Evolutionary conservation across 2,329 filamentous ascomycete genomes (phyloP), one percentile per base, ranked within the genome.

Genomic region (Drechslera avenae): DNA sequence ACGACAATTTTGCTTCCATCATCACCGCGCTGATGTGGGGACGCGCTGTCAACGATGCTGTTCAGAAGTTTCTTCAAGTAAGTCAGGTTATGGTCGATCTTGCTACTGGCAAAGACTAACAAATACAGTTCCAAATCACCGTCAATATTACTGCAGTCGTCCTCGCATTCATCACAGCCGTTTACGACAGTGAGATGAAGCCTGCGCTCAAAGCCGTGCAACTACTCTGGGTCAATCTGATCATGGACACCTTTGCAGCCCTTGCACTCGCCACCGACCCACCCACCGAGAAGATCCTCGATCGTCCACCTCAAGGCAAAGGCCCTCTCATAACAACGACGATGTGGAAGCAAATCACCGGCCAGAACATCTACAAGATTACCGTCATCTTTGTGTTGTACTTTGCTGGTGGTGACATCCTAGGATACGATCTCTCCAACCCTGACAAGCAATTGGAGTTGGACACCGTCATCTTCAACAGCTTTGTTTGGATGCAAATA

Each of bases 101-200:
- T n/a, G 3, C 3, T n/a, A 6, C 14, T 1, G 10, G 9, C 12
- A 19, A 18, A 14, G 16, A 18, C 58, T 62, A 43, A 63, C 44
- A 5, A 2, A 2, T 7, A 4, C 31, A 64, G 44, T 97, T 97
- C 74, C 83, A 97, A 59, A 97, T 99, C 73, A 97, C 92, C 5
- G 96, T 93, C 56, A 97, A 97, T 79, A 97, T 97, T 63, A 94
- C 93, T 62, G 93, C 97, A 74, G 94, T 97, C 19, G 90, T 97
- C 18, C 96, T 93, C 5, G 97, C 97, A 73, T 97, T 97, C 81
- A 77, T 97, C 64, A 97, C 93, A 9, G 93, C 94, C n/a, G 91
- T 93, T 5, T 81, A 95, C 44, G 92, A 93, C 60, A 40, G 48
- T 1, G 47, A 63, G n/a, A 96, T 97, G 90, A 91, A 91, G 19